Conservation (phyloP, 2,329 filamentous ascomycete species). For the Diplodia intermedia region DNA sequence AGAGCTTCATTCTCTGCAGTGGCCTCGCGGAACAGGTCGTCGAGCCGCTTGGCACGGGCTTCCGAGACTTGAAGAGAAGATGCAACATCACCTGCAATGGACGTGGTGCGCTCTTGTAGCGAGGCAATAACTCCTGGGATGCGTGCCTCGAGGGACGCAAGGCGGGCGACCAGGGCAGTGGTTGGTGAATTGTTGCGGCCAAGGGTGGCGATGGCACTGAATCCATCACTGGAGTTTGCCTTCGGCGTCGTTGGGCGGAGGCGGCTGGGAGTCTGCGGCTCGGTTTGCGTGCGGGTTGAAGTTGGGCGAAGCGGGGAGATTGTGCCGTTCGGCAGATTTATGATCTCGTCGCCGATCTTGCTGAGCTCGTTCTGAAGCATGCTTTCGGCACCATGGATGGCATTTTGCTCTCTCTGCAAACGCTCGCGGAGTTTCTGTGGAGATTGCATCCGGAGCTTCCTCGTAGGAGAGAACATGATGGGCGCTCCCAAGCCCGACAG, state of each 20-base stretch:
- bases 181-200: constrained; percentile 37
- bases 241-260: constrained; percentile 32
- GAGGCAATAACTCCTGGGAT: constrained; percentile 4
- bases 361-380: constrained; percentile 76
- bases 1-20: constrained; percentile 91
- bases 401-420: constrained; percentile 79
- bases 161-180: constrained; percentile 61
- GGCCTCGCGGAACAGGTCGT: constrained; percentile 86
- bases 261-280: constrained; percentile 32
- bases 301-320: constrained; percentile 24
- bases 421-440: constrained; percentile 78
- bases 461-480: constrained; percentile 24
- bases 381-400: constrained; percentile 68
- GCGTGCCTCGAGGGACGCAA: constrained; percentile 69
- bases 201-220: constrained; percentile 33
- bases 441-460: constrained; percentile 60
- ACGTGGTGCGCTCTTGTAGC: constrained; percentile 42
- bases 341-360: constrained; percentile 82
- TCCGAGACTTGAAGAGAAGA: constrained; percentile 75
- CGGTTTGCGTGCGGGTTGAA: constrained; percentile 18
- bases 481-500: constrained; percentile 34
- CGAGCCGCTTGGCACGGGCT: constrained; percentile 78
- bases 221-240: constrained; percentile 26
- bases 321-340: constrained; percentile 47
- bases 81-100: constrained; percentile 74